Conservation (phyloP, 345 rosid species). For the Stellera chamaejasme region DNA sequence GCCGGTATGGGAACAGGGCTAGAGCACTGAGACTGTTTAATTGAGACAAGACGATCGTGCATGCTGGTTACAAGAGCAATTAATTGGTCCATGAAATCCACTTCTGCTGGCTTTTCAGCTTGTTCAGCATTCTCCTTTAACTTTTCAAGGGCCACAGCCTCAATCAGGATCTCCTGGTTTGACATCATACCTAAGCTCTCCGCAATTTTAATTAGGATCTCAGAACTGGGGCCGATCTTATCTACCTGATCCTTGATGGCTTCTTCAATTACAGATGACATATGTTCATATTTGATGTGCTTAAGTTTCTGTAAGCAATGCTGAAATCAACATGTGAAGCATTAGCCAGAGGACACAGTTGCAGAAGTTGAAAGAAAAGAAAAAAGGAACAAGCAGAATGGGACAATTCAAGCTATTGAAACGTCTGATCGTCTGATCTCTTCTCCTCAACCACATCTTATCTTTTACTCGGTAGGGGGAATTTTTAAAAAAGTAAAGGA, state of each 20-base stretch:
- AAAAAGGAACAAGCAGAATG: conserved; percentile 7
- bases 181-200: conserved; percentile 70
- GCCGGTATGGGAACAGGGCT: conserved; percentile 83
- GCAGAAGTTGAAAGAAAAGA: not conserved
- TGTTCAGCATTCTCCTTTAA: conserved; percentile 92
- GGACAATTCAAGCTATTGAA: not conserved
- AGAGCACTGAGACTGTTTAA: conserved; percentile 65
- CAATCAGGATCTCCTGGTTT: conserved; percentile 84
- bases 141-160: conserved; percentile 91
- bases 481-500: not conserved
- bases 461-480: not conserved
- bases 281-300: conserved; percentile 45
- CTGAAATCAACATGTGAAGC: conserved; percentile 39
- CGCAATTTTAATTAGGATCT: conserved; percentile 59
- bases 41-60: conserved; percentile 68
- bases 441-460: too few relatives aligned
- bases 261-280: conserved; percentile 52
- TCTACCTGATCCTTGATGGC: conserved; percentile 52
- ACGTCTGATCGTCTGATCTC: too few relatives aligned
- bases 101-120: conserved; percentile 69
- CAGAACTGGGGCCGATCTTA: conserved; percentile 50
- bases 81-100: conserved; percentile 64
- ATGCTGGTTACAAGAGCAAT: conserved; percentile 55
- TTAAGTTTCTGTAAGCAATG: conserved; percentile 55
- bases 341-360: conserved; percentile 13